These are phyloP conservation scores for Babjeviella inositovora DNA, from an alignment of 805 yeast genomes.

Conservation along the genomic window DNA sequence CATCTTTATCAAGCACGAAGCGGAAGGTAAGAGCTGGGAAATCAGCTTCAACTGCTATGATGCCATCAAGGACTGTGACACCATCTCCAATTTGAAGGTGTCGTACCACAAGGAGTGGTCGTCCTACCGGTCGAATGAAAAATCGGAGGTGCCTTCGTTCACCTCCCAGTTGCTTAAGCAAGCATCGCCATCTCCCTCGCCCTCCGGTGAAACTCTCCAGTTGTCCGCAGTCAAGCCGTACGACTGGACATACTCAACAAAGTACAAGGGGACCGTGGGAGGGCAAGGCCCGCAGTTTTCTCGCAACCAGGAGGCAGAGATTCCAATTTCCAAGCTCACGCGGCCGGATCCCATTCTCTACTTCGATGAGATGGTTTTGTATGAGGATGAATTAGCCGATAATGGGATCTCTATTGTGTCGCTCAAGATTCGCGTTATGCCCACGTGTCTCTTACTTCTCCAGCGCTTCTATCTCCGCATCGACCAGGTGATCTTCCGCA, in stretches of 20 bases:
- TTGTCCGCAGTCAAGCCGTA: conserved; percentile 52
- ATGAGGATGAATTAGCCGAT: conserved; percentile 93
- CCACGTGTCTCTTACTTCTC: conserved; percentile 54
- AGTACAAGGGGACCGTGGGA: conserved; percentile 47
- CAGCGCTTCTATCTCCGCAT: conserved; percentile 75
- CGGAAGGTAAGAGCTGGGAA: conserved; percentile 18
- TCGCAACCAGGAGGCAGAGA: conserved; percentile 12
- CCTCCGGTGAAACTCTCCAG: neutral
- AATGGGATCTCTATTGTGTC: conserved; percentile 76
- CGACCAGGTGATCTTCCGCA: conserved; percentile 74
- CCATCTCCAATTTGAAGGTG: conserved; percentile 29
- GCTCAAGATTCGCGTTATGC: conserved; percentile 82
- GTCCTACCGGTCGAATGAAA: conserved; percentile 17
- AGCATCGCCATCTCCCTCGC: neutral
- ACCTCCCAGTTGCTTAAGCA: neutral
- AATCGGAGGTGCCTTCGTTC: conserved; percentile 8
- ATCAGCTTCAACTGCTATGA: conserved; percentile 65
- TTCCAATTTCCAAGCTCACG: conserved; percentile 60
- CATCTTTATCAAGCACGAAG: conserved; percentile 30
- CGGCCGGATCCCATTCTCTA: conserved; percentile 75
- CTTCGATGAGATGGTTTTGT: conserved; percentile 77
- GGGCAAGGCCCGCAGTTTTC: conserved; percentile 4
- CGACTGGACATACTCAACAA: conserved; percentile 92
- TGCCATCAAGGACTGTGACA: conserved; percentile 31
- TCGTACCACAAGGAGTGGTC: conserved; percentile 82